phyloP scores from a whole-genome alignment of 768 basidiomycete genomes.

The Trametes cingulata region DNA sequence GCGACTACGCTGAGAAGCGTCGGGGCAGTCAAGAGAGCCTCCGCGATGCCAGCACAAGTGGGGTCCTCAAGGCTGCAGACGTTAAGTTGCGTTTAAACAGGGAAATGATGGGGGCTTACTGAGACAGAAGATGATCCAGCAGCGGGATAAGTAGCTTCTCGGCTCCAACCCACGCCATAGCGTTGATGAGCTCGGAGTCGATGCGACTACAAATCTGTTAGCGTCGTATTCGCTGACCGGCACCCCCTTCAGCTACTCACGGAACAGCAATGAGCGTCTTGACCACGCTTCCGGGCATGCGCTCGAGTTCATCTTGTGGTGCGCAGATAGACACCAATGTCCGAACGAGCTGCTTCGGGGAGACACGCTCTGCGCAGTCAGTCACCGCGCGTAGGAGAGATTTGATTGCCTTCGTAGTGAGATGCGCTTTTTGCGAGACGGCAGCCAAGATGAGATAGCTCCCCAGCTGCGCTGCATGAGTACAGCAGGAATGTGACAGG shows the following conservation, averaged over 20 bases:
- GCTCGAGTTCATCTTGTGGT: conserved; percentile 56
- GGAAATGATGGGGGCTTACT: conserved; percentile 36
- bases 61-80: conserved; percentile 35
- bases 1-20: conserved; percentile 26
- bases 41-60: conserved; percentile 31
- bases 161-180: conserved; percentile 49
- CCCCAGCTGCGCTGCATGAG: conserved; percentile 51
- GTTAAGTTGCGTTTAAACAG: background rate
- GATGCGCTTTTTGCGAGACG: conserved; percentile 63
- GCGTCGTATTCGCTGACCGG: background rate
- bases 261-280: conserved; percentile 43
- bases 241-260: conserved; percentile 44
- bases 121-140: conserved; percentile 40
- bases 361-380: conserved; percentile 48
- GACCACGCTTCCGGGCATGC: conserved; percentile 34
- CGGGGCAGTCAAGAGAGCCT: conserved; percentile 33
- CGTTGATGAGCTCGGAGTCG: conserved; percentile 46
- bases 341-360: conserved; percentile 61
- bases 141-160: conserved; percentile 61
- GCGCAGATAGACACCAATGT: conserved; percentile 66
- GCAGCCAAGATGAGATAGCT: conserved; percentile 72
- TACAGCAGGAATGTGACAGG: background rate
- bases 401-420: conserved; percentile 60
- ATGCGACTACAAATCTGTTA: conserved; percentile 27
- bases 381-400: conserved; percentile 58